Evolutionary conservation across 2,329 filamentous ascomycete genomes (phyloP).

Genomic region (Aureobasidium mangrovei): DNA sequence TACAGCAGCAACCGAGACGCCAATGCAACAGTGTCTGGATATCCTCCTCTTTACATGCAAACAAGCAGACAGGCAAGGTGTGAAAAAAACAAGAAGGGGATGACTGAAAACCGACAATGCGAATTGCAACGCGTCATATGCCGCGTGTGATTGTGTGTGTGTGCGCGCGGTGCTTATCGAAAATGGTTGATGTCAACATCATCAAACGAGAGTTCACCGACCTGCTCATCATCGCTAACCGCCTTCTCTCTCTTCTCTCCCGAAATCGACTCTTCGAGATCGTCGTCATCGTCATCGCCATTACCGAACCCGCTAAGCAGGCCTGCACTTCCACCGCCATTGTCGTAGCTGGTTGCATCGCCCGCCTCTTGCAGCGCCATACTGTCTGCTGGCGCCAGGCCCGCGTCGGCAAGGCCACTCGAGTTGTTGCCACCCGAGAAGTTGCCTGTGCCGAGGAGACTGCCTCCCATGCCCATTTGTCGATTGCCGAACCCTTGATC

Average conservation of each 20-base stretch:
- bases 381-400: slow-evolving; percentile 41
- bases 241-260: slow-evolving; percentile 33
- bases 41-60: slow-evolving; percentile 6
- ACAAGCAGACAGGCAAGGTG: neutral
- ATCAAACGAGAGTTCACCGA: slow-evolving; percentile 56
- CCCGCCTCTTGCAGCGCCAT: slow-evolving; percentile 27
- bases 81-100: neutral
- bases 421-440: slow-evolving; percentile 39
- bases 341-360: slow-evolving; percentile 26
- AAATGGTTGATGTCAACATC: slow-evolving; percentile 51
- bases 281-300: slow-evolving; percentile 91
- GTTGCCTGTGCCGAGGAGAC: slow-evolving; percentile 35
- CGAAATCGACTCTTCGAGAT: slow-evolving; percentile 59
- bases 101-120: neutral
- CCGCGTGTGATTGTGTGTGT: neutral
- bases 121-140: neutral
- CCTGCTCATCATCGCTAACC: slow-evolving; percentile 52
- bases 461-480: slow-evolving; percentile 22
- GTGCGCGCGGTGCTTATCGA: slow-evolving; percentile 34
- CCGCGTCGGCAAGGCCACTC: slow-evolving; percentile 68
- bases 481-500: slow-evolving; percentile 80
- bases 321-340: slow-evolving; percentile 20
- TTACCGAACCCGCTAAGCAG: slow-evolving; percentile 79
- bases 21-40: neutral
- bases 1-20: slow-evolving; percentile 3